These are phyloP conservation scores for Rutstroemia sydowiana DNA, from an alignment of 2,329 filamentous ascomycete species.

Conservation along the genomic window DNA sequence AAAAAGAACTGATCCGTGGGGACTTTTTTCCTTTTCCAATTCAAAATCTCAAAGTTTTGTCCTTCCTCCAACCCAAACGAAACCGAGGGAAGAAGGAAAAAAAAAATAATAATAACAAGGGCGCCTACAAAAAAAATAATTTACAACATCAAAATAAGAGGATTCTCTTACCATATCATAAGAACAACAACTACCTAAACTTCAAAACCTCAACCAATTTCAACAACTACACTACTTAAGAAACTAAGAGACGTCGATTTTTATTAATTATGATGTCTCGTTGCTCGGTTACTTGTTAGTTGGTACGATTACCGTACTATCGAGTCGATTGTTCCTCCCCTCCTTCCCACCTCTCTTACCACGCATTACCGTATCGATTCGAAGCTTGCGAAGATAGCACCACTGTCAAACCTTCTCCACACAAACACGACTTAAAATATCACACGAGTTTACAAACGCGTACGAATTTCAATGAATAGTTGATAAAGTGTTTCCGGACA, in stretches of 20 bases:
- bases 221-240: not conserved
- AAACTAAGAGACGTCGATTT: conserved; percentile 4
- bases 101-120: too few relatives aligned
- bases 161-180: too few relatives aligned
- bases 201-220: too few relatives aligned
- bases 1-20: too few relatives aligned
- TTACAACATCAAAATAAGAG: too few relatives aligned
- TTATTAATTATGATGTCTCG: conserved; percentile 9
- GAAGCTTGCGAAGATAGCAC: not conserved
- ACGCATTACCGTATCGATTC: not conserved
- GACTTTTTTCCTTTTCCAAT: too few relatives aligned
- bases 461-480: conserved; percentile 1
- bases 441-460: conserved; percentile 4
- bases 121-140: too few relatives aligned
- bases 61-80: too few relatives aligned
- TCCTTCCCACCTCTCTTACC: not conserved
- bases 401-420: not conserved
- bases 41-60: too few relatives aligned
- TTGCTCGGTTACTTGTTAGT: conserved; percentile 3
- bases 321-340: conserved; percentile 1
- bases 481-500: not conserved
- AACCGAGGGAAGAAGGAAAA: too few relatives aligned
- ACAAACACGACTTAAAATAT: not conserved
- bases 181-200: too few relatives aligned
- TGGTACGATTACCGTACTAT: conserved; percentile 2